phyloP scores from a whole-genome alignment of 768 basidiomycete genomes.

The Rhodotorula diobovata region DNA sequence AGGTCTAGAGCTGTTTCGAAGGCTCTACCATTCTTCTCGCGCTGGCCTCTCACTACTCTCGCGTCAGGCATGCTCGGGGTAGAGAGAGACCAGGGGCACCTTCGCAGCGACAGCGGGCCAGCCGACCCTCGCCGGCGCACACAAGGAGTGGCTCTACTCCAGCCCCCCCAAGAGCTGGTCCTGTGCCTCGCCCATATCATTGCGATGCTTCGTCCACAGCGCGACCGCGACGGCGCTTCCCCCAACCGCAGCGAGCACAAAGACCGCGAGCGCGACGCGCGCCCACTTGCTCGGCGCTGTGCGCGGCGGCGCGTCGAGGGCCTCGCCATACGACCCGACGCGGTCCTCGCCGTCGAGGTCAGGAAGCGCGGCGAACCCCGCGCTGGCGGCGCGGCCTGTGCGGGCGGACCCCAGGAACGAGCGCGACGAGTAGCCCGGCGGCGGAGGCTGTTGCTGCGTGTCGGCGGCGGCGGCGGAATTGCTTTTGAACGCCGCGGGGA shows the following conservation, averaged over 20 bases:
- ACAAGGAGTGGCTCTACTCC: too few species aligned
- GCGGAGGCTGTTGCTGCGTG: background rate
- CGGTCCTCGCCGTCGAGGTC: constrained; percentile 5
- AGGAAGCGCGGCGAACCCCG: background rate
- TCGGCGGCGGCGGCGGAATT: background rate
- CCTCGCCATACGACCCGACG: constrained; percentile 15
- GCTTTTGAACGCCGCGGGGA: background rate
- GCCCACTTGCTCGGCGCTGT: background rate
- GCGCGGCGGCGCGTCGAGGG: background rate
- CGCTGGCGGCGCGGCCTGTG: too few species aligned
- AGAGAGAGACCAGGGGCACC: too few species aligned
- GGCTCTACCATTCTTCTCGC: background rate
- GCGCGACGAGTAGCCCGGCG: background rate
- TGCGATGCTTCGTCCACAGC: background rate
- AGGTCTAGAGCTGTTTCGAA: background rate
- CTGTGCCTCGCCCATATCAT: background rate
- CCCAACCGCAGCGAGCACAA: background rate
- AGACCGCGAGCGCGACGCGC: background rate
- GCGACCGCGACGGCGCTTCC: background rate
- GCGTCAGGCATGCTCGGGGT: too few species aligned
- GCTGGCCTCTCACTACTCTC: too few species aligned
- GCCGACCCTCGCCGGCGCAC: too few species aligned
- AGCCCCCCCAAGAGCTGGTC: too few species aligned
- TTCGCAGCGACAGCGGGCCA: too few species aligned
- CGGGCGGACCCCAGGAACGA: too few species aligned